These are phyloP conservation scores for Teratosphaeriaceae sp. DNA, from an alignment of 2,329 filamentous ascomycete species.

Conservation along the genomic window DNA sequence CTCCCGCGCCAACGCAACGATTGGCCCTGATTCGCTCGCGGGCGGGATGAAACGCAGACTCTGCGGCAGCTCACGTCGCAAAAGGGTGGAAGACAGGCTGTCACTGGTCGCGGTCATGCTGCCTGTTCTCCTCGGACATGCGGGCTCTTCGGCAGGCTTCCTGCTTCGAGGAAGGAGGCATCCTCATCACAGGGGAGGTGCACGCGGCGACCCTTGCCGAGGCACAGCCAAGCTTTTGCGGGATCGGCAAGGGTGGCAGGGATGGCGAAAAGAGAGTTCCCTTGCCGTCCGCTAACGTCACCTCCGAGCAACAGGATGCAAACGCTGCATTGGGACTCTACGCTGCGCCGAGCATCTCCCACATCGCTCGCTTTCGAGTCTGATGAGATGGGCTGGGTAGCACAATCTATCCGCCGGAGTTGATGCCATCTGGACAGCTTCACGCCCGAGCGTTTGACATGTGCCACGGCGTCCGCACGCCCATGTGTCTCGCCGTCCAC, in stretches of 20 bases:
- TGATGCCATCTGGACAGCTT: too few species aligned
- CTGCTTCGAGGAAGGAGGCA: not conserved
- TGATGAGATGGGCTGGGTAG: too few species aligned
- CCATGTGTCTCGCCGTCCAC: not conserved
- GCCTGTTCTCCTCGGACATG: not conserved
- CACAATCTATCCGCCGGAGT: too few species aligned
- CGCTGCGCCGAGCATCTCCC: too few species aligned
- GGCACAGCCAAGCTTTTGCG: not conserved
- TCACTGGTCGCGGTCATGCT: constrained; percentile 1
- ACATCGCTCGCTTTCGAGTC: too few species aligned
- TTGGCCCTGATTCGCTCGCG: not conserved
- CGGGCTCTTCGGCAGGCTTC: too few species aligned
- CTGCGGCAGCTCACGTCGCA: constrained; percentile 2
- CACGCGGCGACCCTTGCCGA: not conserved
- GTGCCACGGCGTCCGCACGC: not conserved
- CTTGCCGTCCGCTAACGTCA: not conserved
- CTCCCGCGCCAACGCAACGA: not conserved
- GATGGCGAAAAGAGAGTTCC: not conserved
- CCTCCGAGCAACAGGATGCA: too few species aligned
- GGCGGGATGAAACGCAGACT: constrained; percentile 1
- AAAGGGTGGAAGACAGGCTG: not conserved
- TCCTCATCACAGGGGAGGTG: not conserved
- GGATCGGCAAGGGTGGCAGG: not conserved
- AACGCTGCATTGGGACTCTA: too few species aligned
- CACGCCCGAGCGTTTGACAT: not conserved